Evolutionary conservation across 345 rosid species (phyloP).

Genomic region (Populus nigra): DNA sequence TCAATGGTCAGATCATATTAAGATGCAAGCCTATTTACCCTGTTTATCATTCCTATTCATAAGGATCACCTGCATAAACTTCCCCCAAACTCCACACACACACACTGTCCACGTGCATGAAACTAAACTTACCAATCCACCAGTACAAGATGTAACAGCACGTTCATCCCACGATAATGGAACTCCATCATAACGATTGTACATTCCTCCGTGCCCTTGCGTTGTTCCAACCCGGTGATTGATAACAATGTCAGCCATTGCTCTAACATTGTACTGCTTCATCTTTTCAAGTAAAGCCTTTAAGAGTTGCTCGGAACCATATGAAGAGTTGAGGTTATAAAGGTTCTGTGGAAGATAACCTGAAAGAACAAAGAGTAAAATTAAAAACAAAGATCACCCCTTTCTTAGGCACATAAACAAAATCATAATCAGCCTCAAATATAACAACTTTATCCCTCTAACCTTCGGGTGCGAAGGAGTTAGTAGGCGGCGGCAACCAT

Average conservation of each 20-base stretch:
- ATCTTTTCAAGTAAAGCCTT: constrained; percentile 66
- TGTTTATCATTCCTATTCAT: neutral
- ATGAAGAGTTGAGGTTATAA: constrained; percentile 70
- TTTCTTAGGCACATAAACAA: neutral
- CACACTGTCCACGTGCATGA: neutral
- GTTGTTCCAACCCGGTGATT: constrained; percentile 91
- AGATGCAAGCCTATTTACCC: neutral
- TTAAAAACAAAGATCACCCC: neutral
- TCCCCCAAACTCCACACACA: neutral
- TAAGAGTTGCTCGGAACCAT: constrained; percentile 71
- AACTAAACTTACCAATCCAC: constrained; percentile 59
- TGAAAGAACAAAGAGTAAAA: constrained; percentile 14
- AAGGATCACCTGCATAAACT: neutral
- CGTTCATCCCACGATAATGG: constrained; percentile 78
- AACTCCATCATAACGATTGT: constrained; percentile 86
- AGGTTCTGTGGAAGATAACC: constrained; percentile 94
- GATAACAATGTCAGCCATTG: constrained; percentile 93
- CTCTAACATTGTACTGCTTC: constrained; percentile 73
- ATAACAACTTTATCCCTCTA: constrained; percentile 3
- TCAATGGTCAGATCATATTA: neutral
- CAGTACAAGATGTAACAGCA: constrained; percentile 88
- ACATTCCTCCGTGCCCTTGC: constrained; percentile 75
- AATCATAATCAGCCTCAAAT: constrained; percentile 8
- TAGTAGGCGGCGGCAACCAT: constrained; percentile 82
- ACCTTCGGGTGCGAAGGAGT: constrained; percentile 88